Conservation (phyloP, 495 filamentous ascomycete genomes). For the Wilcoxina mikolae region DNA sequence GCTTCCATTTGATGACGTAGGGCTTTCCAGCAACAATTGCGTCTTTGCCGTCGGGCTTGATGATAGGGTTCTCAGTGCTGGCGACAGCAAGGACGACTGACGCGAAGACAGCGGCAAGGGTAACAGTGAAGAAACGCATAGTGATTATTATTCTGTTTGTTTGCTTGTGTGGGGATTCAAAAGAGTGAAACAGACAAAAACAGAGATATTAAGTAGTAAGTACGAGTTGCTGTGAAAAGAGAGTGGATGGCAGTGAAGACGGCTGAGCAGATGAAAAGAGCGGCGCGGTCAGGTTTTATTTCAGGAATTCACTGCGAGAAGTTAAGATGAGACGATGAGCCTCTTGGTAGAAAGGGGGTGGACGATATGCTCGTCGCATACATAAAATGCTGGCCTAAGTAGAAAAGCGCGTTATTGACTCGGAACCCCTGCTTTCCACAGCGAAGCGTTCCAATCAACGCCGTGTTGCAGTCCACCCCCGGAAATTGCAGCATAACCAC, state of each 20-base stretch:
- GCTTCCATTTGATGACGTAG: constrained; percentile 40
- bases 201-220: too few species aligned
- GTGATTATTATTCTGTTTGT: constrained; percentile 2
- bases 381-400: too few species aligned
- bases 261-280: background rate
- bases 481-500: too few species aligned
- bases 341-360: too few species aligned
- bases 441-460: too few species aligned
- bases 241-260: constrained; percentile 4
- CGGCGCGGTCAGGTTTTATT: background rate
- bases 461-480: too few species aligned
- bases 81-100: constrained; percentile 11
- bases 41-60: constrained; percentile 35
- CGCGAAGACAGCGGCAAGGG: constrained; percentile 12
- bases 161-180: background rate
- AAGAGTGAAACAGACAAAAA: too few species aligned
- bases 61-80: constrained; percentile 50
- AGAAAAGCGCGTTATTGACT: too few species aligned
- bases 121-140: constrained; percentile 29
- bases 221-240: constrained; percentile 3
- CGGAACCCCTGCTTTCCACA: too few species aligned
- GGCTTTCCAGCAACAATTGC: constrained; percentile 37
- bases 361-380: too few species aligned
- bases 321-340: too few species aligned
- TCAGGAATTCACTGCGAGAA: background rate